Percentiles rank a stretch among this genome's conserved stretches.
Evolutionary conservation across 805 yeast species (phyloP).

Genomic region (Yamadazyma olivae): DNA sequence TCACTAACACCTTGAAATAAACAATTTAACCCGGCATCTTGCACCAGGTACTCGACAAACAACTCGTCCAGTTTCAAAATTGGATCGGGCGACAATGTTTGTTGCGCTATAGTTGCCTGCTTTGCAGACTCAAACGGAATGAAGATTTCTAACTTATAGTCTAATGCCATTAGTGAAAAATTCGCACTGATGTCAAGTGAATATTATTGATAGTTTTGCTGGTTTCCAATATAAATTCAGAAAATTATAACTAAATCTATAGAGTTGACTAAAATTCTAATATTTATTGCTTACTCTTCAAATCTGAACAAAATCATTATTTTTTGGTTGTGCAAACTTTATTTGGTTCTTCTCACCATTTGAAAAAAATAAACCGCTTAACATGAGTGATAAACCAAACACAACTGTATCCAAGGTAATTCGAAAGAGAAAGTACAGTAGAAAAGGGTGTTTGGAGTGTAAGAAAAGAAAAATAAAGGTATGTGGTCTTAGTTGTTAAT

Average conservation of each 20-base stretch:
- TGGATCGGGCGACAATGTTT: conserved; percentile 74
- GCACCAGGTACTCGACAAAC: conserved; percentile 39
- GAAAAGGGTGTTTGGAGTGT: conserved; percentile 15
- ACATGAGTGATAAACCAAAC: neutral
- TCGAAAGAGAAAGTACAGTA: conserved; percentile 14
- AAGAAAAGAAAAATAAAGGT: conserved; percentile 15
- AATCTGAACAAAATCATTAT: too few species aligned
- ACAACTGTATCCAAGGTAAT: conserved; percentile 4
- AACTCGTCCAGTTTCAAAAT: conserved; percentile 71
- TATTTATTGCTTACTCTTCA: too few species aligned
- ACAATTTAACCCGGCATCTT: conserved; percentile 39
- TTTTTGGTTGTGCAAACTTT: too few species aligned
- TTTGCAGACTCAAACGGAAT: conserved; percentile 60
- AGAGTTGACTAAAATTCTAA: too few species aligned
- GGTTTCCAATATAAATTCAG: too few species aligned
- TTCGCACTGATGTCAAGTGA: too few species aligned
- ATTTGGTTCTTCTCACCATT: too few species aligned
- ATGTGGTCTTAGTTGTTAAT: conserved; percentile 4
- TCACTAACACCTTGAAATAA: conserved; percentile 63
- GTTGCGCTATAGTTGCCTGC: conserved; percentile 64
- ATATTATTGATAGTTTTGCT: too few species aligned
- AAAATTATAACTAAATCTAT: too few species aligned
- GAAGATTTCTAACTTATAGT: conserved; percentile 29
- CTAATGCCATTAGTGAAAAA: conserved; percentile 4
- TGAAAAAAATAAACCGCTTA: too few species aligned